A percentile compares a stretch with the other conserved stretches of the same genome.
phyloP scores from a whole-genome alignment of 177 flowering plant genomes.

The Tripterygium wilfordii region DNA sequence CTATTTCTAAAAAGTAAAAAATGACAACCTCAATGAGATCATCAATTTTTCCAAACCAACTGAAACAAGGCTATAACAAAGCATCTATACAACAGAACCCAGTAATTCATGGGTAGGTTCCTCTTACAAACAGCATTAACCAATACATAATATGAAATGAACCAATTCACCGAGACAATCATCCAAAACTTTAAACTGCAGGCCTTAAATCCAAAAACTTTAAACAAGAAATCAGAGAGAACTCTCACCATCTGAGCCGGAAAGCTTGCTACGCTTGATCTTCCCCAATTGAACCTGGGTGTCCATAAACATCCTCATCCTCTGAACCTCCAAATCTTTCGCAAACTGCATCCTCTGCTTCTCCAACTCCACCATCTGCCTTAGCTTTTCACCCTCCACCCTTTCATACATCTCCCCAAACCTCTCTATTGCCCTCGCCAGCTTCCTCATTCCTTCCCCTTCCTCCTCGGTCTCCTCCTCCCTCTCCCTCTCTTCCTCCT shows the following conservation, averaged over 20 bases:
- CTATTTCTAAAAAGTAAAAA: too few species aligned
- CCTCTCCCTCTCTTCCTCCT: slow-evolving; percentile 23
- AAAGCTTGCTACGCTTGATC: slow-evolving; percentile 52
- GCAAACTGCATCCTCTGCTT: slow-evolving; percentile 81
- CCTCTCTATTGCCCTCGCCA: slow-evolving; percentile 59
- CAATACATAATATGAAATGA: too few species aligned
- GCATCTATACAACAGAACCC: too few species aligned
- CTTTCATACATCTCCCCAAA: slow-evolving; percentile 75
- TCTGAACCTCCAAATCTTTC: slow-evolving; percentile 75
- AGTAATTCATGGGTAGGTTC: too few species aligned
- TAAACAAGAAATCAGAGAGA: too few species aligned
- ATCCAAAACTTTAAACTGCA: too few species aligned
- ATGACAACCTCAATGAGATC: too few species aligned
- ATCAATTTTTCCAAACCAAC: too few species aligned
- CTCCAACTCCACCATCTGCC: slow-evolving; percentile 75
- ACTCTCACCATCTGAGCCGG: slow-evolving; percentile 37
- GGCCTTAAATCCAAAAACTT: too few species aligned
- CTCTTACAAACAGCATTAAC: too few species aligned
- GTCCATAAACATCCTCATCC: slow-evolving; percentile 80
- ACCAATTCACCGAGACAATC: too few species aligned
- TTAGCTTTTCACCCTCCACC: slow-evolving; percentile 63
- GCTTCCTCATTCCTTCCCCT: slow-evolving; percentile 43
- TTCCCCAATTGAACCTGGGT: slow-evolving; percentile 74
- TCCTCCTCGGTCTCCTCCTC: slow-evolving; percentile 24
- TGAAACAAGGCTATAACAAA: too few species aligned